Base-by-base conservation (phyloP, 2,329 filamentous ascomycete genomes). In the Penicillium sp. region DNA sequence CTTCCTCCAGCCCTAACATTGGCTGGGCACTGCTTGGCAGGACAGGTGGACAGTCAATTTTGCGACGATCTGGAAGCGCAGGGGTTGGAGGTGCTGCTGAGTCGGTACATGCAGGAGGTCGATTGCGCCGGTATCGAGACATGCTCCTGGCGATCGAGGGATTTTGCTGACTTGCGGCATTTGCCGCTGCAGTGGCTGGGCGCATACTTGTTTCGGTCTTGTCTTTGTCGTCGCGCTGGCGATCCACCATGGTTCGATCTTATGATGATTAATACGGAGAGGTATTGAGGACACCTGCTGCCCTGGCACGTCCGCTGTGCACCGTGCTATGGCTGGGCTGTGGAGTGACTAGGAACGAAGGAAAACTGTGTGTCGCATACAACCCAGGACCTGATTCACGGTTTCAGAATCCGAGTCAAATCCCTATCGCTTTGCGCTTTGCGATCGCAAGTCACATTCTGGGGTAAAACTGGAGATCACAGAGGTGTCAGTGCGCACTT, bases 101-200 rank as follows among this genome's bases (percentile, higher is more conserved):
- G 37, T 50, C 59, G 22, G 19, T 53, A 40, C 58, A 60, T 8
- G 61, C 26, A 49, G 66, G 65, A 51, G 66, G 67, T 56, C 71
- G 68, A 62, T 71, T 67, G 58, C 75, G 75, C 47, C 73, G 70
- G 56, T 76, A 75, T 44, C 74, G 73, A 62, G 74, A 76, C 69
- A 76, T 76, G 58, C 73, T 76, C 51, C 72, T 71, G 26, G 71
- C 68, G 40, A 76, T 69, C 22, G 70, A 69, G n/a, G 70, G 67
- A 13, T 70, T 70, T 42, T 56, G 50, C 22, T 70, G 61, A 17
- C 54, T 61, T 40, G n/a, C 37, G 55, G 19, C 50, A 56, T 30
- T 38, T 51, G 6, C 53, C 30, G 24, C 42, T 10, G 44, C 45
- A 35, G 26, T 47, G 19, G 24, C 6, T 7, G 35, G 3, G 26